Evolutionary conservation across 2,329 filamentous ascomycete species (phyloP), one percentile per base, ranked within the genome.

Genomic region (Neurospora crassa): DNA sequence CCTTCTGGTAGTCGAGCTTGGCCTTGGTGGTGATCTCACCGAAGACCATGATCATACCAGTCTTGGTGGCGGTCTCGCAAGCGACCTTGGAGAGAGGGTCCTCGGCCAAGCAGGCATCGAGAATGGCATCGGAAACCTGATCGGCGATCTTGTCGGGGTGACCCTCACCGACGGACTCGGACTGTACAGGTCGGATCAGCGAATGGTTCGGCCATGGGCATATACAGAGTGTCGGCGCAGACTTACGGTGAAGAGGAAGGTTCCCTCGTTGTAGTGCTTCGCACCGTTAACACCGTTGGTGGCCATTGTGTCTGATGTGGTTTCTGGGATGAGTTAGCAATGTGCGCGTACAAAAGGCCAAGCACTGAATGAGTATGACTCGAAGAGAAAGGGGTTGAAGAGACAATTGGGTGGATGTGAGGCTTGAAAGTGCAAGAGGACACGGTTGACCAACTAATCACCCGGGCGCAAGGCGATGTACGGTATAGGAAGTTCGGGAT

Each of bases 41-140:
- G 76, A 97, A 97, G 82, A 97, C 91, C 96, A 99, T 98, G 84
- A 99, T 88, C 96, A 99, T 92, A 84, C 96, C 96, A 78, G 96
- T 99, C 92, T 99, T 99, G 87, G 96, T 97, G 80, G 96, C 96
- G 77, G 95, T 97, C 89, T 99, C 96, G 85, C 96, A 99, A 82
- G 96, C 96, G 78, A 98, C 92, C 89, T 98, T 99, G 87, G 96
- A 98, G 81, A 97, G 90, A 76, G 95, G 95, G 83, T 99, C 96
- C 84, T 96, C 92, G 75, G 87, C 87, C 80, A 99, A 87, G 87
- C 96, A 98, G 85, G 96, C 96, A 88, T 99, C 96, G 86, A 99
- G 94, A 80, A 99, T 89, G 79, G 96, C 95, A 86, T 99, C 96
- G 75, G 95, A 98, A 80, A 98, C 93, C 87, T 99, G 96, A 83